Evolutionary conservation across 257 asterid genomes (phyloP).

Genomic region (Salvia splendens): DNA sequence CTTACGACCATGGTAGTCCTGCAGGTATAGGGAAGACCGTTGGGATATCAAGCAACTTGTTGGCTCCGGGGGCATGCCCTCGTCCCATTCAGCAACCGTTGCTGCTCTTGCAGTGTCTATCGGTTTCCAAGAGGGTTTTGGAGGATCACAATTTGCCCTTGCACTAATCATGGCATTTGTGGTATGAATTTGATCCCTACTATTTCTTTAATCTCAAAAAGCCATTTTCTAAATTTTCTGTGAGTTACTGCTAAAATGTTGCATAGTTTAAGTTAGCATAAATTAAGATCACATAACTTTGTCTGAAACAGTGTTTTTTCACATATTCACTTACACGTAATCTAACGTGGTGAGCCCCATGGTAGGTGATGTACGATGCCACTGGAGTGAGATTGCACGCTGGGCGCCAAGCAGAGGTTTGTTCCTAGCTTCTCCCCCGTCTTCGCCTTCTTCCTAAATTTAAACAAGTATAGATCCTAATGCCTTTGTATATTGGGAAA

Average conservation of each 20-base stretch:
- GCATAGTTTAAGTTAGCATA: too few species aligned
- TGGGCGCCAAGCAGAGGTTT: conserved; percentile 99
- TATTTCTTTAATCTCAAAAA: conserved; percentile 1
- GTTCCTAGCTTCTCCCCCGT: conserved; percentile 16
- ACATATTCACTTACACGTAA: background rate
- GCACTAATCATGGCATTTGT: conserved; percentile 81
- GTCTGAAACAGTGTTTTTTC: background rate
- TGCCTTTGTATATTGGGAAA: background rate
- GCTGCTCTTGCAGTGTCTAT: conserved; percentile 81
- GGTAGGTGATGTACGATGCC: conserved; percentile 97
- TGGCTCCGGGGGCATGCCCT: conserved; percentile 99
- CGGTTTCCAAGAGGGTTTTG: conserved; percentile 89
- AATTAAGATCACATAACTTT: too few species aligned
- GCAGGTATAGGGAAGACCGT: conserved; percentile 84
- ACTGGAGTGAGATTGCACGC: conserved; percentile 95
- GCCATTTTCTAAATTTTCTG: too few species aligned
- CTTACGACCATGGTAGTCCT: conserved; percentile 41
- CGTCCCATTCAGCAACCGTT: conserved; percentile 96
- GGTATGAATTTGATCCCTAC: conserved; percentile 48
- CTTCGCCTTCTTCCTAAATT: conserved; percentile 7
- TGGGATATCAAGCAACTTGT: conserved; percentile 83
- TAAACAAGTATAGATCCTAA: background rate
- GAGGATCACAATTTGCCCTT: conserved; percentile 69
- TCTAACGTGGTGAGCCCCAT: conserved; percentile 22
- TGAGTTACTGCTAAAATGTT: too few species aligned